Evolutionary conservation across 2,329 filamentous ascomycete species (phyloP), one percentile per base, ranked within the genome.

Genomic region (Aspergillus sergii): DNA sequence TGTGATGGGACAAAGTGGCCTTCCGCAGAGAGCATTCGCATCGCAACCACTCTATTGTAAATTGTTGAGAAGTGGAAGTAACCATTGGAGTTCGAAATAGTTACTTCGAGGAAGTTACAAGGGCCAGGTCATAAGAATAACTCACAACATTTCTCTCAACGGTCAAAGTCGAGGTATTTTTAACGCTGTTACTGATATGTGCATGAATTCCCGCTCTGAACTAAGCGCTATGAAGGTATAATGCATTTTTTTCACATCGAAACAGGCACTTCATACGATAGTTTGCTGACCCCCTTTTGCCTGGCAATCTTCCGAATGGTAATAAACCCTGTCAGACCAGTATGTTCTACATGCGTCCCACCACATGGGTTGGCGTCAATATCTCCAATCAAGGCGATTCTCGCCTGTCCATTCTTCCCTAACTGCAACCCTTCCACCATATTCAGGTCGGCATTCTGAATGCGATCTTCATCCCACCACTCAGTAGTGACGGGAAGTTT

Each of bases 331-430:
- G 69, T 69, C 41, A 66, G 19, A 19, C 66, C 58, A 28, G 72
- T 73, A 45, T 63, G 59, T 26, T 62, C 58, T 14, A 76, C 69
- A 69, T 75, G 72, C 28, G 73, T 75, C 21, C 73, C 73, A 30
- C 73, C 72, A 64, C 73, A 75, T 10, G 73, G 73, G 62, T 69
- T 74, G 9, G 68, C 67, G 64, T 73, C 73, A 21, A 74, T 51
- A 9, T 72, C 71, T 46, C 64, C 72, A 58, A 75, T 72, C 61
- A 72, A 69, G 9, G 72, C 71, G 57, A 74, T 66, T 9, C 72
- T 66, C 14, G 71, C 66, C 39, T 66, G 65, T 32, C 70, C 67
- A 51, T 68, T 68, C 7, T 60, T 66, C 9, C 61, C 54, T 21
- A 66, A 64, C 8, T 61, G 64, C 34, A 67, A 53, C 6, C 67